Evolutionary conservation across 352 stramenopile genomes (phyloP).

Genomic region (Pythium phragmitis): DNA sequence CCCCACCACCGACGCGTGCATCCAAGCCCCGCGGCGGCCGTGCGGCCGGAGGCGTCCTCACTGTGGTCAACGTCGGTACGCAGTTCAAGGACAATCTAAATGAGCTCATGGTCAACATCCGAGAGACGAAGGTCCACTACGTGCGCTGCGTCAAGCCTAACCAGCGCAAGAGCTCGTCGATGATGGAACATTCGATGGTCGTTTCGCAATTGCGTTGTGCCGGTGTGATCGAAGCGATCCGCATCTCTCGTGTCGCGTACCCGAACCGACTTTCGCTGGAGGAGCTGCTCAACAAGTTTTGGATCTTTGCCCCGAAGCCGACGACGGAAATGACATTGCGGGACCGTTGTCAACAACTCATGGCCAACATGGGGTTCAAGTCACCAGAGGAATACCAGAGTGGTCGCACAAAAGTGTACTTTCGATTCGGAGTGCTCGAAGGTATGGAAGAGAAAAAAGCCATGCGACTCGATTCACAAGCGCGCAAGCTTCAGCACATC

Average conservation of each 20-base stretch:
- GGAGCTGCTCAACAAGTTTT: slow-evolving; percentile 78
- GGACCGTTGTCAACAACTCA: slow-evolving; percentile 50
- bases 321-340: slow-evolving; percentile 37
- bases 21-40: slow-evolving; percentile 33
- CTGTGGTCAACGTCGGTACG: slow-evolving; percentile 62
- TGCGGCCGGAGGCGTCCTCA: slow-evolving; percentile 46
- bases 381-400: slow-evolving; percentile 79
- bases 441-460: slow-evolving; percentile 74
- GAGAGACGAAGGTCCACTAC: slow-evolving; percentile 96
- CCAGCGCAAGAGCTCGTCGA: slow-evolving; percentile 87
- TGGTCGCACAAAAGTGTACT: slow-evolving; percentile 76
- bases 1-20: background rate
- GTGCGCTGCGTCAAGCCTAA: slow-evolving; percentile 99
- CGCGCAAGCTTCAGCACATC: slow-evolving; percentile 63
- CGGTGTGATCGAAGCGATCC: slow-evolving; percentile 98
- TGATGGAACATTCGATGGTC: slow-evolving; percentile 91
- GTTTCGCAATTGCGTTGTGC: slow-evolving; percentile 96
- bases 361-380: slow-evolving; percentile 61
- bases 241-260: slow-evolving; percentile 97
- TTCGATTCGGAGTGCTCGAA: slow-evolving; percentile 77
- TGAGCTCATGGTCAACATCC: slow-evolving; percentile 93
- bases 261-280: slow-evolving; percentile 93
- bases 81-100: slow-evolving; percentile 89
- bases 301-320: slow-evolving; percentile 54
- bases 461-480: slow-evolving; percentile 53